Percentiles rank a stretch among this genome's conserved stretches.
Evolutionary conservation across 345 rosid species (phyloP).

Genomic region (Murraya paniculata): DNA sequence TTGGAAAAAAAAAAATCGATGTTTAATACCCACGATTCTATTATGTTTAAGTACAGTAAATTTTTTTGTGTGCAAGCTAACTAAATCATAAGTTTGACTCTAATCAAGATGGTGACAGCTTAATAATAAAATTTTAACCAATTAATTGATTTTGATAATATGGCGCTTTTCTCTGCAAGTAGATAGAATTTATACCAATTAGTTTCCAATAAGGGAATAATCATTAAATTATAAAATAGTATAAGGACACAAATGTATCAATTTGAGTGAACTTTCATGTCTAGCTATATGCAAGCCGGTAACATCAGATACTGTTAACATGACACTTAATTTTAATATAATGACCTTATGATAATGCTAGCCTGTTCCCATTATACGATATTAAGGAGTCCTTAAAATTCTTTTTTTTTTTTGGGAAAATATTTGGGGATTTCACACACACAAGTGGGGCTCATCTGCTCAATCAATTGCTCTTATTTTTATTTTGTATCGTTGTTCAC

Average conservation of each 20-base stretch:
- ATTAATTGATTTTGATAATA: too few species aligned
- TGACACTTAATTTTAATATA: not conserved
- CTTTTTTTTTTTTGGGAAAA: not conserved
- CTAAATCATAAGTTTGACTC: not conserved
- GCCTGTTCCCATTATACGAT: not conserved
- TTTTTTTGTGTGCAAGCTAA: too few species aligned
- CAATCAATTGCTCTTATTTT: not conserved
- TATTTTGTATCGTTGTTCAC: not conserved
- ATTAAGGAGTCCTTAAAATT: too few species aligned
- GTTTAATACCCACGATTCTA: not conserved
- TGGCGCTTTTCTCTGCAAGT: not conserved
- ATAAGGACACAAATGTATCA: not conserved
- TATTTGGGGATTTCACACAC: not conserved
- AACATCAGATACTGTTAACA: not conserved
- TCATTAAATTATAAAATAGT: not conserved
- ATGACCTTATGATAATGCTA: not conserved
- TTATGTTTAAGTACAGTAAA: not conserved
- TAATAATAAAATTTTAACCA: not conserved
- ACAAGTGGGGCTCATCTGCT: not conserved
- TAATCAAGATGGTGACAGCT: not conserved
- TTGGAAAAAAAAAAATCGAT: too few species aligned
- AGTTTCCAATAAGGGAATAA: not conserved
- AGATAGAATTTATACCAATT: not conserved
- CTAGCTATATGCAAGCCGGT: not conserved
- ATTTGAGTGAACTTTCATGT: not conserved